Evolutionary conservation across 371 early-diverging fungal species (phyloP), one percentile per base, ranked within the genome.

Genomic region (Mucor racemosus): DNA sequence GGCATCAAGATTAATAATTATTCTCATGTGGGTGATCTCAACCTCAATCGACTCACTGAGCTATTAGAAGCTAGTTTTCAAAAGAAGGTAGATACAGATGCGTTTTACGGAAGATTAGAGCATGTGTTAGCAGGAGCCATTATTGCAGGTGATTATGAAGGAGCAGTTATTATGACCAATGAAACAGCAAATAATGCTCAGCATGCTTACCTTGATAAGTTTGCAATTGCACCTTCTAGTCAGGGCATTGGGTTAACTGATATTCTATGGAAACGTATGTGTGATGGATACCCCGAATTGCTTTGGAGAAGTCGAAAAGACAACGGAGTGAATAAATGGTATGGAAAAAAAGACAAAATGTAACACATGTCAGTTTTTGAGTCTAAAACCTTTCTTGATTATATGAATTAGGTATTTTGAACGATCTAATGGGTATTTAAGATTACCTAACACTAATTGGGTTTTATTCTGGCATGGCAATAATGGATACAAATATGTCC

Each of bases 161-260:
- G 81, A 8, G 81, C 79, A 0, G 82, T 80, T 7, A 66, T 82
- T 21, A 78, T 84, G 68, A 79, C 82, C 31, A 64, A 72, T 7
- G 78, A 76, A 38, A 66, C 42, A 33, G 54, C 60, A 0, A 31
- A 50, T 7, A 40, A 41, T 14, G 35, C 71, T 44, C 60, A 68
- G 4, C 67, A 71, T 54, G 70, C 69, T 35, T 97, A 97, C 67
- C 76, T 97, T 21, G 98, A 97, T 80, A 97, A 97, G 73, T 96
- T 96, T 80, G 94, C 95, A 2, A 94, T 97, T 19, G 86, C 88
- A 0, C 97, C 97, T 3, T 84, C 84, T 13, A 88, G 85, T 48
- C 97, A 96, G 76, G 98, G 98, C 9, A 91, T 93, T 39, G 98
- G 98, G 0, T 86, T 95, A 35, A 96, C 96, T 0, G 98, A 97